Evolutionary conservation across 1,284 basidiomycete genomes (phyloP), one percentile per base, ranked within the genome.

Genomic region (Phaffia rhodozyma): DNA sequence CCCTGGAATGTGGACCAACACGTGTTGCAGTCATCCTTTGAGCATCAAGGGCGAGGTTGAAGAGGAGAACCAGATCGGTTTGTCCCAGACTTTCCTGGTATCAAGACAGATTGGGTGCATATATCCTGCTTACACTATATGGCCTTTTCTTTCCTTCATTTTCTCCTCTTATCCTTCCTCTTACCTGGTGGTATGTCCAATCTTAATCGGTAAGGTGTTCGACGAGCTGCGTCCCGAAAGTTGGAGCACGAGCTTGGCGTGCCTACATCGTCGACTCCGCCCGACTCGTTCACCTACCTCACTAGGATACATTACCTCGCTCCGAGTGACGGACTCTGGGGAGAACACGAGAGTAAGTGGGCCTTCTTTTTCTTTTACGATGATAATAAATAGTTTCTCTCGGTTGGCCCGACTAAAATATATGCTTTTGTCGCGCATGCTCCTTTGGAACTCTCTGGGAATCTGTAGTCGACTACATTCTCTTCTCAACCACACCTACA

Each of bases 1-100:
- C 79, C 96, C 96, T 1, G 84, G 90, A 74, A 93, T 97, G 91
- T 99, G 96, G 96, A 99, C 96, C 51, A 99, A 99, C 77, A 98
- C 96, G 3, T 99, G 96, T 76, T 98, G 96, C 79, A 96, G 91
- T 38, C 96, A 98, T 73, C 96, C 96, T 21, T 80, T 99, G 62
- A 77, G 77, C 53, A 79, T 79, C 69, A 75, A 75, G 67, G 85
- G 89, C 68, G 96, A 98, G 77, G 88, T 93, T 69, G 85, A 85
- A 67, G 80, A 83, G 69, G 74, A 81, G 71, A 81, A 85, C 48
- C 89, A 96, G 75, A 83, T 85, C 47, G 92, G 91, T 71, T 23
- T 29, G 64, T 61, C 49, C 18, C 38, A 34, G 32, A 34, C 32
- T n/a, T n/a, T 9, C 32, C 9, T 34, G 32, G 9, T 9, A 34